Base-by-base conservation (phyloP, 768 basidiomycete species). In the Gymnopilus junonius region DNA sequence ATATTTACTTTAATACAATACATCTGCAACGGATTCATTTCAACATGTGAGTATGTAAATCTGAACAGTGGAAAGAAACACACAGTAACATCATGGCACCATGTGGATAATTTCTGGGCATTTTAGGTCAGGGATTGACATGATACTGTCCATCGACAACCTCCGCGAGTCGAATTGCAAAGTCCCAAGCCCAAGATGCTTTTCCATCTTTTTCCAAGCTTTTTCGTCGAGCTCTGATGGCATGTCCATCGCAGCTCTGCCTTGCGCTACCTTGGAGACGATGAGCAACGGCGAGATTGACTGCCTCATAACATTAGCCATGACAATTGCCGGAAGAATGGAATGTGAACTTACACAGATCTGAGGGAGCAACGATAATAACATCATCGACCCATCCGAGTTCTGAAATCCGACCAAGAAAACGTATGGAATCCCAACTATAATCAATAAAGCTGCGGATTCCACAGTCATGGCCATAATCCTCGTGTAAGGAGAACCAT, bases 271-370 rank as follows among this genome's bases (percentile, higher is more conserved):
- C 1, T 64, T 55, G 21, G 58, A 65, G 15, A 68, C 48, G 35
- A 68, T 65, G 34, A 68, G 67, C 25, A 68, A 35, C 14, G 67
- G 64, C 14, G 67, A 63, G 48, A 65, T 65, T 8, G 48, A 31
- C 48, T 51, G 8, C 8, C 50, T 35, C 67, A 61, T 4, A 0
- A 25, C 15, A 4, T 12, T 15, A 31, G 20, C n/a, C 2, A 14
- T 2, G 23, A 29, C 7, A 14, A 40, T 42, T 4, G 15, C 17
- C 7, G 34, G 46, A 29, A 8, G 15, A 35, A 29, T 34, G 4
- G 55, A 37, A 23, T 4, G 14, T 6, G 37, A 40, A 39, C 67
- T 54, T 54, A 67, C 67, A 20, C 58, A 62, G 7, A 65, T 59
- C 6, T 67, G 67, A 17, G 62, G 62, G 23, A 66, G 53, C 32